Percentiles rank a stretch among this genome's conserved stretches.
phyloP scores from a whole-genome alignment of 2,329 filamentous ascomycete species.

The Pseudopyrenochaeta lycopersici region DNA sequence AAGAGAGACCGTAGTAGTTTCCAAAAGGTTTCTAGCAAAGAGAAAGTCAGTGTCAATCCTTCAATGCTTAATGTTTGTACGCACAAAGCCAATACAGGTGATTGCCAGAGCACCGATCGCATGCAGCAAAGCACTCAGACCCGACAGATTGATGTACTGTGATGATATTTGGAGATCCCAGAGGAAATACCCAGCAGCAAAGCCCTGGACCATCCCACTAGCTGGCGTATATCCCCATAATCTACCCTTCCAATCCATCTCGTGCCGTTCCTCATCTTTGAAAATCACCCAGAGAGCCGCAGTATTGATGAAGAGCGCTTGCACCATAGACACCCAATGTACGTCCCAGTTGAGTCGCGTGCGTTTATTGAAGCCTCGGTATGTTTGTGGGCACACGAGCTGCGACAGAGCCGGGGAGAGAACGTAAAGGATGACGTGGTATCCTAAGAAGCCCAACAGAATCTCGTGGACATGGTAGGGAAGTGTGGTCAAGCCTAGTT shows the following conservation, averaged over 20 bases:
- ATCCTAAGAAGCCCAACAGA: conserved; percentile 70
- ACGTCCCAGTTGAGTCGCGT: conserved; percentile 84
- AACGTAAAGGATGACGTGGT: conserved; percentile 72
- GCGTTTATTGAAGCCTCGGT: conserved; percentile 67
- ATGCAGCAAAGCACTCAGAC: conserved; percentile 77
- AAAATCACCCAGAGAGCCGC: conserved; percentile 76
- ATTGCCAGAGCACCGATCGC: conserved; percentile 76
- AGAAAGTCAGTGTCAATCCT: conserved; percentile 17
- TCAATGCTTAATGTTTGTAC: conserved; percentile 36
- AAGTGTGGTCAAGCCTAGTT: conserved; percentile 70
- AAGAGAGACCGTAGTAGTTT: conserved; percentile 81
- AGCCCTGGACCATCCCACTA: conserved; percentile 77
- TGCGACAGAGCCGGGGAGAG: conserved; percentile 74
- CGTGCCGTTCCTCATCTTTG: conserved; percentile 70
- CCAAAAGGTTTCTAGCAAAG: conserved; percentile 78
- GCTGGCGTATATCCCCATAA: conserved; percentile 81
- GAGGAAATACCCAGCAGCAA: conserved; percentile 82
- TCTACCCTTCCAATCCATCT: conserved; percentile 73
- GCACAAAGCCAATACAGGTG: conserved; percentile 81
- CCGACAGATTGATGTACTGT: conserved; percentile 74
- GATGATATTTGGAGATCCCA: conserved; percentile 80
- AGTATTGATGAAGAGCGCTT: conserved; percentile 75
- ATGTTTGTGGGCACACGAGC: conserved; percentile 68
- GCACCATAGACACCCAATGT: conserved; percentile 83
- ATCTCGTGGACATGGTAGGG: conserved; percentile 82